These are phyloP conservation scores for Candida glaebosa DNA, from an alignment of 805 yeast genomes.

Conservation along the genomic window DNA sequence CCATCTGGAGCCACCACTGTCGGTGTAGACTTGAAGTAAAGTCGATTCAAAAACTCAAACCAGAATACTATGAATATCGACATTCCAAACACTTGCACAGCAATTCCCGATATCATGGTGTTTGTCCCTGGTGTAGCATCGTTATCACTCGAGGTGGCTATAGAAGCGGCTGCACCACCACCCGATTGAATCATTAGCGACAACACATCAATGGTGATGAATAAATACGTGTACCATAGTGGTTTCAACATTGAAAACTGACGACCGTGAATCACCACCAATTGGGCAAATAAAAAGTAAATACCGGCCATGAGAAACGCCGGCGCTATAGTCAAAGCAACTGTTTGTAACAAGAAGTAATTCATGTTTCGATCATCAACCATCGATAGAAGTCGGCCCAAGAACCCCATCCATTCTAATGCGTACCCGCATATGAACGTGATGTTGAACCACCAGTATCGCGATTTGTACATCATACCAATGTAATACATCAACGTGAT, in stretches of 20 bases:
- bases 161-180: slow-evolving; percentile 34
- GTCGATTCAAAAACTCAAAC: slow-evolving; percentile 31
- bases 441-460: slow-evolving; percentile 39
- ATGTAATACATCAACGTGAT: slow-evolving; percentile 20
- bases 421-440: slow-evolving; percentile 34
- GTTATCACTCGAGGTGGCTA: slow-evolving; percentile 19
- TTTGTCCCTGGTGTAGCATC: slow-evolving; percentile 30
- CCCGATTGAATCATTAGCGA: slow-evolving; percentile 37
- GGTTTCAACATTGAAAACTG: slow-evolving; percentile 37
- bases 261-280: slow-evolving; percentile 37
- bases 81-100: slow-evolving; percentile 38
- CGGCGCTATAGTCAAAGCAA: slow-evolving; percentile 37
- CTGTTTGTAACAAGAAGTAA: slow-evolving; percentile 29
- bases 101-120: slow-evolving; percentile 37
- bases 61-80: slow-evolving; percentile 31
- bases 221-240: slow-evolving; percentile 42
- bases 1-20: background rate
- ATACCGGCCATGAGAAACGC: slow-evolving; percentile 44
- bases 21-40: slow-evolving; percentile 21
- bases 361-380: slow-evolving; percentile 17
- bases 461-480: slow-evolving; percentile 27
- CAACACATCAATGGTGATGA: slow-evolving; percentile 34
- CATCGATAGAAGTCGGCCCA: slow-evolving; percentile 34
- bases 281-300: slow-evolving; percentile 38
- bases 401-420: slow-evolving; percentile 35